Base-by-base conservation (phyloP, 78 protist genomes). In the Bigelowiella natans region DNA sequence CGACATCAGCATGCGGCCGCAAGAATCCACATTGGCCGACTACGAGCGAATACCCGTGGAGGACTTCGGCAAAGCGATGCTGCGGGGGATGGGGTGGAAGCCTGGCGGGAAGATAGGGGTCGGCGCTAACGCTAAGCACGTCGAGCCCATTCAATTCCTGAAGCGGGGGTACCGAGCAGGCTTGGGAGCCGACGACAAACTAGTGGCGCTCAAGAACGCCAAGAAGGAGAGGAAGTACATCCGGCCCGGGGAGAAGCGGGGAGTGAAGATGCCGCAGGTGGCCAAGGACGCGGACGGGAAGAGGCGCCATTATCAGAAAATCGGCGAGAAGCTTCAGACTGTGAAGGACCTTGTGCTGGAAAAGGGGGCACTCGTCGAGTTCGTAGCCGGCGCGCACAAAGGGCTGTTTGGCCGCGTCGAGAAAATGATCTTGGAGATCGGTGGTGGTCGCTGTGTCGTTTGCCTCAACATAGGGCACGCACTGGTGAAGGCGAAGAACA, bases 81-180 rank as follows among this genome's bases (percentile, higher is more conserved):
- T 92, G 64, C 89, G 91, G 30, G 94, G 94, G 82, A 87, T 87
- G 90, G 92, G 90, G 86, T 92, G 94, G 94, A 0, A 2, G 18
- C 63, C 30, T 63, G 89, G 91, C 38, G 94, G 94, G 39, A 37
- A 88, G 83, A 86, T 63, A 39, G 0, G 40, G 38, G 92, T 85
- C 40, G 73, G 37, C 36, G 30, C 38, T 85, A n/a, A 0, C 51
- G n/a, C 38, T 2, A 88, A n/a, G 2, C 39, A 37, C 0, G 36
- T 18, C 2, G 89, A 91, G 40, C 88, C 93, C 37, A 39, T 90
- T 29, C 88, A 90, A 40, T 84, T 83, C 51, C 83, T 90, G 29
- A 38, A 85, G 0, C 36, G 92, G 1, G 51, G 34, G 28, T 37
- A 90, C 2, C 40, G 88, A 40, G 63, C 40, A 0, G 92, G 92